Conservation (phyloP, 176 grass and related monocot species). For the Pharus latifolius region DNA sequence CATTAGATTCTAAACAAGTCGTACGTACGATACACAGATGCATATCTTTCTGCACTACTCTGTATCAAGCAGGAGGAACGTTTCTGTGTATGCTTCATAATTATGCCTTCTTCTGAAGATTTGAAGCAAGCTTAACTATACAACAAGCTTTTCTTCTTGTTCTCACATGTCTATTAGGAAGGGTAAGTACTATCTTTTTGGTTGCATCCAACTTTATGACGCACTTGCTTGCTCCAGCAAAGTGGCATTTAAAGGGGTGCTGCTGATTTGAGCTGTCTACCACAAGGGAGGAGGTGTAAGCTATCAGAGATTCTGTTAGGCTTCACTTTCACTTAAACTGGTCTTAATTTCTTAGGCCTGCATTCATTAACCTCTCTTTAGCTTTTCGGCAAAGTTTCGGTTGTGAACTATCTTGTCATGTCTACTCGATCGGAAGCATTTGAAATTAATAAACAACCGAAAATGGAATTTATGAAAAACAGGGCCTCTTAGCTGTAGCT, state of each 20-base stretch:
- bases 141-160: background rate
- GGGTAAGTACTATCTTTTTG: conserved; percentile 26
- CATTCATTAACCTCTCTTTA: background rate
- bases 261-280: conserved; percentile 9
- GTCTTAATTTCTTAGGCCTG: background rate
- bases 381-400: conserved; percentile 5
- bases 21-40: background rate
- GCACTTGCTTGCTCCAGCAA: conserved; percentile 20
- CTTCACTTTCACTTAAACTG: conserved; percentile 23
- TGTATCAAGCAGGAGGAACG: background rate
- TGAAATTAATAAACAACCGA: background rate
- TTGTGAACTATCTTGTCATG: conserved; percentile 4
- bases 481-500: background rate
- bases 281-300: background rate
- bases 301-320: conserved; percentile 6
- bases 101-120: background rate
- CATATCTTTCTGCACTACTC: background rate
- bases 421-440: background rate
- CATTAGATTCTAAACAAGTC: background rate
- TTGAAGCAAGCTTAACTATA: background rate
- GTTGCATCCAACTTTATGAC: conserved; percentile 13
- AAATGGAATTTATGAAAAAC: background rate
- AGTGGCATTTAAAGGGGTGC: conserved; percentile 17
- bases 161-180: background rate
- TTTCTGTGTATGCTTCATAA: background rate